These are phyloP conservation scores for Thalassiosira hispida DNA, from an alignment of 352 stramenopile species.

Conservation along the genomic window DNA sequence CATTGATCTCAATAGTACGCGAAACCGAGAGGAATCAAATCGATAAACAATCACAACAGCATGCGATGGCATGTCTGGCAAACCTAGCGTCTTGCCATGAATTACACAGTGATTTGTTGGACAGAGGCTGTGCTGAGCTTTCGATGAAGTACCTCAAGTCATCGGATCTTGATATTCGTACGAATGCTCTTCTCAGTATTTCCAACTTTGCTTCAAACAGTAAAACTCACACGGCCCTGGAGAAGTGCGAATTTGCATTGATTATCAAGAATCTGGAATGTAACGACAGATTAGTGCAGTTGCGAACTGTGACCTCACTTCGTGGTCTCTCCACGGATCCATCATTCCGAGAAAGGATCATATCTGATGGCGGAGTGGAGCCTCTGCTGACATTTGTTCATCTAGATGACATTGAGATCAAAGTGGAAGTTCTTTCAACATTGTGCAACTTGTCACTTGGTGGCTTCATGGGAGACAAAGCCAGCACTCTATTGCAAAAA, in stretches of 20 bases:
- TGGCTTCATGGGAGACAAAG: slow-evolving; percentile 92
- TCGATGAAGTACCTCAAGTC: slow-evolving; percentile 50
- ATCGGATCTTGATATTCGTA: slow-evolving; percentile 73
- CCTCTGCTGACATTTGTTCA: slow-evolving; percentile 90
- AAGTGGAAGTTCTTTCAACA: slow-evolving; percentile 94
- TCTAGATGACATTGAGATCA: slow-evolving; percentile 92
- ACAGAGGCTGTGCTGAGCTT: slow-evolving; percentile 45
- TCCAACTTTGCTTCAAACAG: slow-evolving; percentile 93
- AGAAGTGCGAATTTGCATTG: slow-evolving; percentile 67
- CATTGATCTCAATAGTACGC: slow-evolving; percentile 88
- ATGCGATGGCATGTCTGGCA: slow-evolving; percentile 92
- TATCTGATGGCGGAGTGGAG: slow-evolving; percentile 88
- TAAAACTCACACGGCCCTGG: slow-evolving; percentile 91
- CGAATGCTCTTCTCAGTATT: slow-evolving; percentile 90
- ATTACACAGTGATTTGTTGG: slow-evolving; percentile 49
- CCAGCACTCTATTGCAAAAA: slow-evolving; percentile 89
- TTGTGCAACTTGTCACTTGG: slow-evolving; percentile 96
- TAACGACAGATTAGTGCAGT: slow-evolving; percentile 83
- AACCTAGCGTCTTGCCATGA: slow-evolving; percentile 88
- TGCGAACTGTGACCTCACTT: slow-evolving; percentile 90
- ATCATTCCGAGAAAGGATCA: slow-evolving; percentile 89
- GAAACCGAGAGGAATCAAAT: slow-evolving; percentile 84
- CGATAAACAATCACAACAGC: slow-evolving; percentile 91
- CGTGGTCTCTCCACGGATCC: slow-evolving; percentile 91
- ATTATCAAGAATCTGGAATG: slow-evolving; percentile 62